Base-by-base conservation (phyloP, 2,329 filamentous ascomycete genomes). In the Xylogone sp. region DNA sequence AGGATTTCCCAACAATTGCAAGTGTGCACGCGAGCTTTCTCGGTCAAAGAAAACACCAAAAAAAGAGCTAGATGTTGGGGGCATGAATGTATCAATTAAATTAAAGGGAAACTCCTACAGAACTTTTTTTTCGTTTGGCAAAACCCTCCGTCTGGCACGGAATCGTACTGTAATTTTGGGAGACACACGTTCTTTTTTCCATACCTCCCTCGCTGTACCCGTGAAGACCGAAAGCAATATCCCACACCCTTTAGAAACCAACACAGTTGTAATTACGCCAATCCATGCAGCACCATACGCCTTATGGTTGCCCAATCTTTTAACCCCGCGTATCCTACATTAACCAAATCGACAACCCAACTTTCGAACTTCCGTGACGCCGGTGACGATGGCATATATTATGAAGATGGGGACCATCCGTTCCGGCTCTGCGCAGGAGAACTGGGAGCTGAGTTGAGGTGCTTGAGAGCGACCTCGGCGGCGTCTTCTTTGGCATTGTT, bases 401-500 rank as follows among this genome's bases (percentile, higher is more conserved):
- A 47, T 43, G 55, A 52, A 59, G n/a, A n/a, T n/a, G n/a, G n/a
- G n/a, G n/a, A 71, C 69, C 69, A 72, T 29, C 65, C 62, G 47
- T 58, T 61, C 52, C 69, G 67, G 52, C 63, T 69, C 45, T 71
- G 69, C 20, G 69, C 64, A 7, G 73, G 71, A 19, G 72, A 75
- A 52, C 61, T 71, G n/a, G 71, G 66, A 46, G 62, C 69, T 46
- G 67, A 67, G 51, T 54, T 59, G 50, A 88, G 69, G 70, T 77
- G 79, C 63, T 76, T 79, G 54, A 88, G 69, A 21, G 90, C 90
- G 55, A 87, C 80, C 71, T 96, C 90, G 58, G 91, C 90, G n/a
- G 90, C 91, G 67, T 96, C 91, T 69, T 96, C 91, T 71, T 83
- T 86, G 53, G 90, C 90, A 65, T 95, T 95, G 75, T 92, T 83